Evolutionary conservation across 192 early-diverging fungal genomes (phyloP).

Genomic region (Gonapodya sp.): DNA sequence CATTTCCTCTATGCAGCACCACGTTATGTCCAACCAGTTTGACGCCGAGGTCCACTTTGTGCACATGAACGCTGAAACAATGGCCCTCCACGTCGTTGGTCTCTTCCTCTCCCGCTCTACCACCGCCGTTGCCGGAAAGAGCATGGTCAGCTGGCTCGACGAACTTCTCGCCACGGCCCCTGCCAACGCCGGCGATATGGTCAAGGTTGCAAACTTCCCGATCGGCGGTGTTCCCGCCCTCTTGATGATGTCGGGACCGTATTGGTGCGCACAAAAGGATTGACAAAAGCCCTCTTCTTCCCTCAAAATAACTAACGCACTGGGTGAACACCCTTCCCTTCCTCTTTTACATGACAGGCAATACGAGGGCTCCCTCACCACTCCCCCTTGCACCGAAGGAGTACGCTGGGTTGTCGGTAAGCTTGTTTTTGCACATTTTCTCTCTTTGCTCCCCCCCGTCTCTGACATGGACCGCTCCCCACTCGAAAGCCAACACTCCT

Average conservation of each 20-base stretch:
- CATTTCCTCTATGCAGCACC: too few species aligned
- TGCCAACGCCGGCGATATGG: not conserved
- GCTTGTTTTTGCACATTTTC: too few species aligned
- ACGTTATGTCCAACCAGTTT: not conserved
- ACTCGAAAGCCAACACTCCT: not conserved
- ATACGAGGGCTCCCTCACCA: constrained; percentile 1
- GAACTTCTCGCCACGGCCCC: not conserved
- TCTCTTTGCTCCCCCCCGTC: too few species aligned
- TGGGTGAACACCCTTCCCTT: too few species aligned
- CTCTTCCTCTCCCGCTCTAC: not conserved
- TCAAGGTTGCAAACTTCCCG: not conserved
- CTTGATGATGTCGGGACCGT: not conserved
- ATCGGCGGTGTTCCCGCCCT: not conserved
- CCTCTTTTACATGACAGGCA: not conserved
- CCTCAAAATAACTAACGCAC: too few species aligned
- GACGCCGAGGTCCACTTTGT: not conserved
- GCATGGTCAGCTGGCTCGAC: not conserved
- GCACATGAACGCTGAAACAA: not conserved
- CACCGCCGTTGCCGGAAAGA: not conserved
- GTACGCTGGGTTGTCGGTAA: not conserved
- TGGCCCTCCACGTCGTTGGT: not conserved
- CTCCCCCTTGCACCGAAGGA: not conserved
- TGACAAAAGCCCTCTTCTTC: too few species aligned
- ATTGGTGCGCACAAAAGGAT: too few species aligned
- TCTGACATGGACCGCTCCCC: not conserved